Conservation (phyloP, 768 basidiomycete genomes). For the Naematelia aurantialba region DNA sequence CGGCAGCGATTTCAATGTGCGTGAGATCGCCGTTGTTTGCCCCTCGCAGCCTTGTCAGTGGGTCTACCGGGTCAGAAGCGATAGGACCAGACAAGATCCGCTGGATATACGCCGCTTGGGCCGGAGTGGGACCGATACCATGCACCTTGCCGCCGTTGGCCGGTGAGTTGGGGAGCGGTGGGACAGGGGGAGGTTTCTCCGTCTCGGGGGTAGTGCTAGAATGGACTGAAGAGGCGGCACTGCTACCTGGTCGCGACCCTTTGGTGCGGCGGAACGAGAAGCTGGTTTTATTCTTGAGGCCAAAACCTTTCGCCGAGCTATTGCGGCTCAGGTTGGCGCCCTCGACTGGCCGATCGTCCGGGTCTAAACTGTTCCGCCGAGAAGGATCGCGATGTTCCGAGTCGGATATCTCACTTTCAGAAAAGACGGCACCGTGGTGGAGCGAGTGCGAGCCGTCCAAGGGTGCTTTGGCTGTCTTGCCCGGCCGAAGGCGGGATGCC, state of each 20-base stretch:
- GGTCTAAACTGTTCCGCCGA: conserved; percentile 5
- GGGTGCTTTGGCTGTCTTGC: conserved; percentile 44
- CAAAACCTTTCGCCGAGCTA: conserved; percentile 21
- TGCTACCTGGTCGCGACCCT: conserved; percentile 14
- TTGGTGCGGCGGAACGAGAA: conserved; percentile 39
- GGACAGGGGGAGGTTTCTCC: conserved; percentile 9
- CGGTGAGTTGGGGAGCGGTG: conserved; percentile 1
- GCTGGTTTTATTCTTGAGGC: conserved; percentile 32
- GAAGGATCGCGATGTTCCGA: conserved; percentile 27
- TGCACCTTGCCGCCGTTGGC: conserved; percentile 6
- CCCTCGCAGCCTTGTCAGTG: conserved; percentile 36
- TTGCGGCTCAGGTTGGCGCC: conserved; percentile 10
- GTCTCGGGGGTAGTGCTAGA: not conserved
- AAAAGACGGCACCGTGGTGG: not conserved
- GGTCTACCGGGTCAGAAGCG: conserved; percentile 26
- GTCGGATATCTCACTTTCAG: conserved; percentile 27
- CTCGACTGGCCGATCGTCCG: conserved; percentile 4
- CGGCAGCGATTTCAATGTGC: conserved; percentile 9
- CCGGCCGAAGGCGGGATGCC: conserved; percentile 60
- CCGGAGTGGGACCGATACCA: conserved; percentile 39
- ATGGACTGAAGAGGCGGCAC: not conserved
- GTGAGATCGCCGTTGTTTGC: conserved; percentile 27
- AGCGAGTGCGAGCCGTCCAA: not conserved
- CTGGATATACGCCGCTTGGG: conserved; percentile 50
- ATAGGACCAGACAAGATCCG: conserved; percentile 43